A percentile compares a stretch with the other conserved stretches of the same genome.
Evolutionary conservation across 2,329 filamentous ascomycete species (phyloP).

Genomic region (Fusarium sp.): DNA sequence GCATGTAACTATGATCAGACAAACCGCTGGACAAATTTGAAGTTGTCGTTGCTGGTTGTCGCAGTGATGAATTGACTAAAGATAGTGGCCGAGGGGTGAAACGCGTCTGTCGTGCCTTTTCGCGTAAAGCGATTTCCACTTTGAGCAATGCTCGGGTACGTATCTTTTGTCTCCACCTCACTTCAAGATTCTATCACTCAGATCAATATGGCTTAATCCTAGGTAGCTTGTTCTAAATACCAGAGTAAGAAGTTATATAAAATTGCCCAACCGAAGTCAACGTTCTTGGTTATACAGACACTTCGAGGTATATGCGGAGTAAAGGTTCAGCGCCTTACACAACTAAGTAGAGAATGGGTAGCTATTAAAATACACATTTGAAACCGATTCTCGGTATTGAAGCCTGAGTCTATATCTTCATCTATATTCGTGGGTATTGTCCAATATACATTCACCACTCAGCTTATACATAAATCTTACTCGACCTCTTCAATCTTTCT

Average conservation of each 20-base stretch:
- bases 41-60: slow-evolving; percentile 29
- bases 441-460: background rate
- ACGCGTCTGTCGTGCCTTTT: slow-evolving; percentile 40
- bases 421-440: slow-evolving; percentile 34
- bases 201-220: no score
- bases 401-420: slow-evolving; percentile 11
- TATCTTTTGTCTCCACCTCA: slow-evolving; percentile 1
- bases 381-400: background rate
- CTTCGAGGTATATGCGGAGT: background rate
- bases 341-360: no score
- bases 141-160: slow-evolving; percentile 13
- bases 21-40: background rate
- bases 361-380: background rate
- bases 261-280: no score
- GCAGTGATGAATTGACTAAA: slow-evolving; percentile 33
- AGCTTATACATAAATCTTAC: slow-evolving; percentile 10
- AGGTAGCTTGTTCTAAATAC: no score
- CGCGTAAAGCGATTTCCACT: slow-evolving; percentile 43
- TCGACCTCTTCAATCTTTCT: slow-evolving; percentile 67
- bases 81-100: slow-evolving; percentile 21
- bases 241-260: no score
- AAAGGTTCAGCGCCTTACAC: background rate
- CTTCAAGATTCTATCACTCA: background rate
- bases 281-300: no score
- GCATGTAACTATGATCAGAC: background rate